phyloP scores from a whole-genome alignment of 192 early-diverging fungal species.

The Podila epicladia region DNA sequence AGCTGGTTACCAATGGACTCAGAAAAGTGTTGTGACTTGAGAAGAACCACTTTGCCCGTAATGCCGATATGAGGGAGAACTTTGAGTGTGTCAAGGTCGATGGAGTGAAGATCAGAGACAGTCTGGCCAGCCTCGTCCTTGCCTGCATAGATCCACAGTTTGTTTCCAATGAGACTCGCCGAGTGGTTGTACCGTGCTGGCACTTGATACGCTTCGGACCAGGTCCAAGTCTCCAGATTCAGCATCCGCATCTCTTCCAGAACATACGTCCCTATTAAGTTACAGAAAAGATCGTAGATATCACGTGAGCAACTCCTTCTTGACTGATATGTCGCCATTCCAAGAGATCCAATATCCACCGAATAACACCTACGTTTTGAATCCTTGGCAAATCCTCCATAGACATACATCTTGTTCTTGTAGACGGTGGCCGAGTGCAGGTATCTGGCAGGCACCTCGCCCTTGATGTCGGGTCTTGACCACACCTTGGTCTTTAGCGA shows the following conservation, averaged over 20 bases:
- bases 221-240: conserved; percentile 65
- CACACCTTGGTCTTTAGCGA: conserved; percentile 61
- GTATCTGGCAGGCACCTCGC: conserved; percentile 61
- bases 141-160: conserved; percentile 70
- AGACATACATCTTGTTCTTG: conserved; percentile 68
- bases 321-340: background rate
- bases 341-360: too few relatives aligned
- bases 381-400: conserved; percentile 67
- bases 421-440: conserved; percentile 68
- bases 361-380: conserved; percentile 56
- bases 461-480: conserved; percentile 61
- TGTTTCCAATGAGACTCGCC: conserved; percentile 58
- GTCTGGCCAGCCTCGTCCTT: conserved; percentile 62
- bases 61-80: conserved; percentile 52
- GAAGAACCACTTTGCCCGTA: conserved; percentile 56
- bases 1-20: conserved; percentile 65
- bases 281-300: too few relatives aligned
- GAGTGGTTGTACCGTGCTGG: conserved; percentile 66
- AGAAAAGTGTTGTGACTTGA: conserved; percentile 69
- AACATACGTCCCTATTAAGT: conserved; percentile 57
- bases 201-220: conserved; percentile 56
- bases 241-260: conserved; percentile 62
- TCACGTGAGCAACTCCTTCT: too few relatives aligned
- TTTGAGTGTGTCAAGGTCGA: conserved; percentile 57
- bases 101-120: conserved; percentile 60